These are phyloP conservation scores for Hypoxylon sp. DNA, from an alignment of 2,329 filamentous ascomycete genomes.

Conservation along the genomic window DNA sequence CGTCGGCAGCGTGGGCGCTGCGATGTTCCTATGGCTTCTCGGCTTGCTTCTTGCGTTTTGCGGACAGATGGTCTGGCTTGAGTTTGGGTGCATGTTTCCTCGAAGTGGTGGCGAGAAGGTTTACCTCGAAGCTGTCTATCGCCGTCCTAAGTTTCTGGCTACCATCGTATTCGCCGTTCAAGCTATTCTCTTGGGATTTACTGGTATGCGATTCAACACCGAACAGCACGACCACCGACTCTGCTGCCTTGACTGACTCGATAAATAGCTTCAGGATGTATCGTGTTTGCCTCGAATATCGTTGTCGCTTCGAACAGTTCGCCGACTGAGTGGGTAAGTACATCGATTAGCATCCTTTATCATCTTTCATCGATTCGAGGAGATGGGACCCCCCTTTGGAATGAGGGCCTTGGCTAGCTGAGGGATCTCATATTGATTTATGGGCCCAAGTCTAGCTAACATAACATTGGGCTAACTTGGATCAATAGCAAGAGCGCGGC, in stretches of 20 bases:
- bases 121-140: slow-evolving; percentile 2
- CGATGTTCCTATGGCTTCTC: slow-evolving; percentile 4
- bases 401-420: no score
- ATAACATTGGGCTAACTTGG: no score
- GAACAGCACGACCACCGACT: no score
- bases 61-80: slow-evolving; percentile 4
- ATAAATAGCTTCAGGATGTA: neutral
- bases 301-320: neutral
- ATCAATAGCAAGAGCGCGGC: slow-evolving; percentile 4
- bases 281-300: slow-evolving; percentile 3
- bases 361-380: no score
- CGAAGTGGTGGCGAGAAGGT: slow-evolving; percentile 4
- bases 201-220: neutral
- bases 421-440: no score
- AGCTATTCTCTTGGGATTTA: neutral
- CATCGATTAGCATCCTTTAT: neutral
- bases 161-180: slow-evolving; percentile 2
- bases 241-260: neutral
- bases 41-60: slow-evolving; percentile 1
- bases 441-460: no score
- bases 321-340: slow-evolving; percentile 4
- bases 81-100: slow-evolving; percentile 6
- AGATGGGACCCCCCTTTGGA: no score
- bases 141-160: slow-evolving; percentile 1
- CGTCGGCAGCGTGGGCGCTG: neutral